Base-by-base conservation (phyloP, 2,329 filamentous ascomycete species). In the Coniella vitis region DNA sequence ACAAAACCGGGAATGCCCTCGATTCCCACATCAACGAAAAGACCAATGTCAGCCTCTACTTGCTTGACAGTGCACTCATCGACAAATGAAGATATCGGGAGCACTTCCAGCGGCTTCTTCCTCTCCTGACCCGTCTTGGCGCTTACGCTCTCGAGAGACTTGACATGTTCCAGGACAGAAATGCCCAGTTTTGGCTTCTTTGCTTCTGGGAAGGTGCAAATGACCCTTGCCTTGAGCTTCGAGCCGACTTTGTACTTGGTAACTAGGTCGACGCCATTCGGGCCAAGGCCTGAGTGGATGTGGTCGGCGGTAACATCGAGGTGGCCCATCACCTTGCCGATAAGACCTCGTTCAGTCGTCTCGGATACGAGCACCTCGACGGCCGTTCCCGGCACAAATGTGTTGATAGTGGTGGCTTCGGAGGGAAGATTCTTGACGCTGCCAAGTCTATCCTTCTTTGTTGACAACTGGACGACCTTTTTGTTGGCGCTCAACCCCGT, bases 311-410 rank as follows among this genome's bases (percentile, higher is more conserved):
- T 96, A 10, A 88, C 87, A 67, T 96, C 88, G 20, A 98, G 70
- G 63, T 90, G 81, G 14, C 93, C 94, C 76, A 98, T 86, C 38
- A 97, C 80, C 65, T 96, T 96, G 59, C 93, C 93, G 42, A 79
- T 73, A 51, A 98, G 69, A n/a, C 93, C 93, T 55, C 78, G 81
- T 12, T 76, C 67, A 10, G 83, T 81, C 13, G 86, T 80, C 40
- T 93, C 86, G 2, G 87, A 85, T 34, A 98, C 70, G 42, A 97
- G 73, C 10, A 96, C 74, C 57, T 95, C 90, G 32, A 90, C 88
- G 5, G 85, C 83, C n/a, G 89, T 93, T 56, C 93, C 94, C 1
- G 94, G 93, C 7, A 96, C 76, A 67, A 95, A 95, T 7, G 87
- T 80, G 63, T 90, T 89, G 61, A 98, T 86, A 0, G 87, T 94